These are phyloP conservation scores for Podosphaera aphanis DNA, from an alignment of 2,329 filamentous ascomycete species.

Conservation along the genomic window DNA sequence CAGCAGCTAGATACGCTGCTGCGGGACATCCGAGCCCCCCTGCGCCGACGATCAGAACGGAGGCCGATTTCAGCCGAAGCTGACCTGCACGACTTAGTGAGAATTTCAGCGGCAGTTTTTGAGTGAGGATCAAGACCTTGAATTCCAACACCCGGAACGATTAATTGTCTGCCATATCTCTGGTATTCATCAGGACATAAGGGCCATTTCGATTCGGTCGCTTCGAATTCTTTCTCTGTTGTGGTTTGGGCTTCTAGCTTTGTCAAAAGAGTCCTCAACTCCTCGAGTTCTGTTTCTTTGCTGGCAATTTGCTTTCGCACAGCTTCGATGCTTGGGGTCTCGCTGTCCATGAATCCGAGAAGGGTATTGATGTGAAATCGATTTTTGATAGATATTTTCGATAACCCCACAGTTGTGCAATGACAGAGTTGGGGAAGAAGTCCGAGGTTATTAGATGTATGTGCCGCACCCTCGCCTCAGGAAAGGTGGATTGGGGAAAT, in stretches of 20 bases:
- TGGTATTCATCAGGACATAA: constrained; percentile 51
- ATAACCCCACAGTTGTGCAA: no score
- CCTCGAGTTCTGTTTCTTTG: constrained; percentile 24
- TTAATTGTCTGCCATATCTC: constrained; percentile 76
- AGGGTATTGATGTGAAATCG: constrained; percentile 1
- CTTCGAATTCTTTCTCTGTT: background rate
- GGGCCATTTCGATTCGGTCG: constrained; percentile 31
- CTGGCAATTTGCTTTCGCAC: constrained; percentile 25
- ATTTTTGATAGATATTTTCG: no score
- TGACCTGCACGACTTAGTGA: constrained; percentile 33
- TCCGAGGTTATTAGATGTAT: no score
- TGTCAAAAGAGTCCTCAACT: constrained; percentile 23
- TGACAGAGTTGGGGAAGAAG: no score
- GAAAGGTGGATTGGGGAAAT: no score
- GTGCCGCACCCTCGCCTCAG: no score
- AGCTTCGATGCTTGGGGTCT: constrained; percentile 15
- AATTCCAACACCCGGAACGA: constrained; percentile 60
- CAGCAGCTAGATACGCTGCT: constrained; percentile 74
- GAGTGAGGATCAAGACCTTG: constrained; percentile 26
- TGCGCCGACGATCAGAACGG: constrained; percentile 61
- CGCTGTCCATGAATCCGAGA: constrained; percentile 17
- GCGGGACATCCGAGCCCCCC: constrained; percentile 85
- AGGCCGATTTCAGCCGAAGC: constrained; percentile 42
- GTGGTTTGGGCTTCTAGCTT: constrained; percentile 7
- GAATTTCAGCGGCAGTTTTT: background rate